Percentiles rank a stretch among this genome's conserved stretches.
These are phyloP conservation scores for Rhizopus microsporus DNA, from an alignment of 371 early-diverging fungal genomes.

Conservation along the genomic window DNA sequence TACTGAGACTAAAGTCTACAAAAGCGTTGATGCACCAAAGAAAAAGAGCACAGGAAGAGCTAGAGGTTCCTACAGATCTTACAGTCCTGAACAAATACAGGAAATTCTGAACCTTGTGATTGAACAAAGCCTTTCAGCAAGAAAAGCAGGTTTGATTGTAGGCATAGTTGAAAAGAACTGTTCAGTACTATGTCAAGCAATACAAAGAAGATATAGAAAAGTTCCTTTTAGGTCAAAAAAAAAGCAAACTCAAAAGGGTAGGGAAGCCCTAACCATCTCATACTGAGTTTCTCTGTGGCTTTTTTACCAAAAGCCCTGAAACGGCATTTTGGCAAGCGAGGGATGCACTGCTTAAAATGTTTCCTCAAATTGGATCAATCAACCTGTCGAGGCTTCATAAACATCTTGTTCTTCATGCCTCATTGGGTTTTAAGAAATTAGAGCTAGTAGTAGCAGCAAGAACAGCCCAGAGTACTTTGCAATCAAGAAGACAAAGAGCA, in stretches of 20 bases:
- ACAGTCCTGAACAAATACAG: conserved; percentile 13
- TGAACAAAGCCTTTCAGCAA: conserved; percentile 15
- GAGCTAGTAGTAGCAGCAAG: conserved; percentile 3
- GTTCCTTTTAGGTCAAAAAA: background rate
- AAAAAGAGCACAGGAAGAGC: background rate
- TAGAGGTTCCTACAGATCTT: conserved; percentile 12
- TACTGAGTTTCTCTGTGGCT: conserved; percentile 1
- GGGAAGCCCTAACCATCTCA: conserved; percentile 5
- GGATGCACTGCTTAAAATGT: background rate
- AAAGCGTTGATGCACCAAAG: background rate
- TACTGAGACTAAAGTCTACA: too few relatives aligned
- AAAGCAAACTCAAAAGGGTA: conserved; percentile 4
- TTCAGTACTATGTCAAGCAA: conserved; percentile 13
- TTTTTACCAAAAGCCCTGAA: background rate
- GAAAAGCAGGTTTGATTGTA: conserved; percentile 9
- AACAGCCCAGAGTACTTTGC: conserved; percentile 3
- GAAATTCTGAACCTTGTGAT: conserved; percentile 19
- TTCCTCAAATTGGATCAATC: conserved; percentile 2
- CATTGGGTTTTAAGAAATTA: conserved; percentile 5
- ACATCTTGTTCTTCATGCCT: conserved; percentile 3
- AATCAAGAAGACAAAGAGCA: conserved; percentile 5
- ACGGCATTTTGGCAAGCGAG: conserved; percentile 4
- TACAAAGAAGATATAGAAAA: conserved; percentile 12
- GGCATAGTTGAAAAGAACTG: conserved; percentile 14
- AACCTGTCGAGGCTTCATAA: conserved; percentile 2